Conservation (phyloP, 805 yeast species). For the Candida chauliodis region DNA sequence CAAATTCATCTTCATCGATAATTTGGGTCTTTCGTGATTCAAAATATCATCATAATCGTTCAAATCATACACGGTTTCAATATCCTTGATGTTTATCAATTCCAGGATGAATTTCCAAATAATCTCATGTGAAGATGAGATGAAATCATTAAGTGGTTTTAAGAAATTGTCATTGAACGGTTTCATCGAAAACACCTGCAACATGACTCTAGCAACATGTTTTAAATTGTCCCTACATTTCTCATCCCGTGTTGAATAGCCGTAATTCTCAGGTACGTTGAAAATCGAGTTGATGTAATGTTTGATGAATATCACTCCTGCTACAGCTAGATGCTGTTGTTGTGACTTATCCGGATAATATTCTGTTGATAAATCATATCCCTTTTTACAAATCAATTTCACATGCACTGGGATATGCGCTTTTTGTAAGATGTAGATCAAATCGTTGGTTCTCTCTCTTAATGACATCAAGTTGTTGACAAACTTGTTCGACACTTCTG, state of each 20-base stretch:
- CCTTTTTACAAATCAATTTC: slow-evolving; percentile 30
- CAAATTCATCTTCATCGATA: slow-evolving; percentile 43
- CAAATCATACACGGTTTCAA: slow-evolving; percentile 60
- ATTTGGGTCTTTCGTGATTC: slow-evolving; percentile 42
- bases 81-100: slow-evolving; percentile 50
- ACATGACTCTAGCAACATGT: slow-evolving; percentile 54
- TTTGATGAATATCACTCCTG: slow-evolving; percentile 62
- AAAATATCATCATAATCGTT: slow-evolving; percentile 67
- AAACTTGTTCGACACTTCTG: slow-evolving; percentile 66
- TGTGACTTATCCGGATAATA: slow-evolving; percentile 59
- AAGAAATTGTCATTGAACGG: slow-evolving; percentile 69
- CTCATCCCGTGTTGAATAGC: slow-evolving; percentile 37
- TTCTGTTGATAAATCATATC: slow-evolving; percentile 35
- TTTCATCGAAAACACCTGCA: slow-evolving; percentile 65
- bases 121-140: slow-evolving; percentile 47
- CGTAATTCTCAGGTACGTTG: slow-evolving; percentile 54
- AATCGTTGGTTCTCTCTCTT: slow-evolving; percentile 65
- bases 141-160: slow-evolving; percentile 76
- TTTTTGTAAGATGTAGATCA: slow-evolving; percentile 50
- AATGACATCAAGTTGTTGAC: slow-evolving; percentile 69
- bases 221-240: slow-evolving; percentile 47
- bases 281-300: slow-evolving; percentile 47
- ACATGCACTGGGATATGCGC: slow-evolving; percentile 36
- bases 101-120: slow-evolving; percentile 43
- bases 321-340: slow-evolving; percentile 57